Evolutionary conservation across 1,284 basidiomycete species (phyloP).

Genomic region (Sphagnurus paluster): DNA sequence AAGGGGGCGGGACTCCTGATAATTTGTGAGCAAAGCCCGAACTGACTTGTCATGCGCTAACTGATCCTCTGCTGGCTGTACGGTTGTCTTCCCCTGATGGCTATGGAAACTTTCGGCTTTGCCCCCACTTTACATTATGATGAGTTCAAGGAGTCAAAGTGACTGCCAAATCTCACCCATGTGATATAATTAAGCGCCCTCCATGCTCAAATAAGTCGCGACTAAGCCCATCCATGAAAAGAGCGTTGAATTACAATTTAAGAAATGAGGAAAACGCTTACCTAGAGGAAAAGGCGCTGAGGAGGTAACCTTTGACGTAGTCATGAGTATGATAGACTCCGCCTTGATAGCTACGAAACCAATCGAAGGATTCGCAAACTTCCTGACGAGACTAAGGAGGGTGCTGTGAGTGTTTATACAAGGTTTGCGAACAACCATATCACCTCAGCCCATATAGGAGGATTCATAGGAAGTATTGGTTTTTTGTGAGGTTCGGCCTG

Average conservation of each 20-base stretch:
- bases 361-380: conserved; percentile 72
- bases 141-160: not conserved
- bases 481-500: conserved; percentile 22
- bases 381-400: conserved; percentile 69
- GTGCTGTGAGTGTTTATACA: conserved; percentile 2
- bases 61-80: conserved; percentile 57
- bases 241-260: not conserved
- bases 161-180: conserved; percentile 53
- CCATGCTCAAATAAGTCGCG: conserved; percentile 64
- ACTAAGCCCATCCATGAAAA: conserved; percentile 35
- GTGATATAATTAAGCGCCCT: conserved; percentile 74
- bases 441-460: conserved; percentile 58
- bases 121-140: conserved; percentile 53
- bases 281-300: conserved; percentile 68
- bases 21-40: conserved; percentile 60
- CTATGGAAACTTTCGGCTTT: conserved; percentile 57
- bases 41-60: conserved; percentile 66
- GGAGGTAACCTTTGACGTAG: conserved; percentile 68
- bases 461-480: conserved; percentile 34
- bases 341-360: conserved; percentile 75
- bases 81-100: conserved; percentile 36
- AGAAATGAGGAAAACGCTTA: conserved; percentile 30
- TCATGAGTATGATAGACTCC: conserved; percentile 71
- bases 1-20: conserved; percentile 50
- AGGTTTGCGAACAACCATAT: conserved; percentile 7